A percentile compares a stretch with the other conserved stretches of the same genome.
Conservation (phyloP, 495 filamentous ascomycete genomes). For the Lindgomyces ingoldianus region DNA sequence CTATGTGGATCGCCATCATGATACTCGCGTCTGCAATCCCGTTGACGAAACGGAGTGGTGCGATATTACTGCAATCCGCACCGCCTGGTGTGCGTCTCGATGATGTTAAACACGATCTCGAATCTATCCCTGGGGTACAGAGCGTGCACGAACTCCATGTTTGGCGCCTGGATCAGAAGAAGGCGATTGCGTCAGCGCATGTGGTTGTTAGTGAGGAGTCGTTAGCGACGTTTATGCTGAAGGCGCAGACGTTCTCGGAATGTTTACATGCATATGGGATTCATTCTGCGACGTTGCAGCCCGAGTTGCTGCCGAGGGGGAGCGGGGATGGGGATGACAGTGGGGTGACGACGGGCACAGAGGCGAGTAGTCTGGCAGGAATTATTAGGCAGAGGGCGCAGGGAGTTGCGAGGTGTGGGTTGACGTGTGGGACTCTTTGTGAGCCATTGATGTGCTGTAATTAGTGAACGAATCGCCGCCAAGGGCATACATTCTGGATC, state of each 20-base stretch:
- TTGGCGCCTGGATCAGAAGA: slow-evolving; percentile 56
- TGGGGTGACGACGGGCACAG: background rate
- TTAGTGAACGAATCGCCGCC: background rate
- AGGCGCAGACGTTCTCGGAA: slow-evolving; percentile 49
- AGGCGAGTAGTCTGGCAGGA: slow-evolving; percentile 11
- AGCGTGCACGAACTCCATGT: slow-evolving; percentile 56
- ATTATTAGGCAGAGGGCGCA: slow-evolving; percentile 20
- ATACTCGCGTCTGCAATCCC: slow-evolving; percentile 65
- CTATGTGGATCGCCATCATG: slow-evolving; percentile 89
- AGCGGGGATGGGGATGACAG: background rate
- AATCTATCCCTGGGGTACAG: slow-evolving; percentile 52
- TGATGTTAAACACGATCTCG: slow-evolving; percentile 43
- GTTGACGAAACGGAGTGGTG: slow-evolving; percentile 47
- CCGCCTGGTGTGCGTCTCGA: slow-evolving; percentile 33
- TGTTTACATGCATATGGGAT: slow-evolving; percentile 58
- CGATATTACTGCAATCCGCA: slow-evolving; percentile 38
- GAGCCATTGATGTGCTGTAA: slow-evolving; percentile 36
- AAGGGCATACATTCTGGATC: too few species aligned
- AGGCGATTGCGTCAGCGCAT: slow-evolving; percentile 54
- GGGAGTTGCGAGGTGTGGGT: slow-evolving; percentile 22
- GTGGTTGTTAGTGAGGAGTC: slow-evolving; percentile 49
- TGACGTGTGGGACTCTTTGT: slow-evolving; percentile 31
- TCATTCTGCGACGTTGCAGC: slow-evolving; percentile 55
- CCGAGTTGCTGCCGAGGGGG: slow-evolving; percentile 41
- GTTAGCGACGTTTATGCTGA: slow-evolving; percentile 45